Evolutionary conservation across 306 rosid genomes (phyloP), one percentile per base, ranked within the genome.

Genomic region (Dalbergia cochinchinensis): DNA sequence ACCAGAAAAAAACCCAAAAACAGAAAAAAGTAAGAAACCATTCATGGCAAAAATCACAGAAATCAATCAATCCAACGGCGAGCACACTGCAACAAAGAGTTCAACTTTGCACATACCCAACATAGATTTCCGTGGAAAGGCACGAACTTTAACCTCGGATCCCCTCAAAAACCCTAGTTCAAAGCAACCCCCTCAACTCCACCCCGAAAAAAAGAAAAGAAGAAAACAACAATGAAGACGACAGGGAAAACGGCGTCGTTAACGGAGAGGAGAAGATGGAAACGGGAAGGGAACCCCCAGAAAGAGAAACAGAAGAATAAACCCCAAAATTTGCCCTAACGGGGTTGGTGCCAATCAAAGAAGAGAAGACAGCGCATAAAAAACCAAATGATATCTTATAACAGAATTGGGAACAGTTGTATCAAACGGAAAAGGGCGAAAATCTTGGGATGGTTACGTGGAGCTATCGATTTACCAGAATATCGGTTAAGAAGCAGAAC

Each of bases 361-460:
- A 15, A 68, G 71, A 45, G 71, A 84, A 39, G 67, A 84, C 75
- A 71, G 51, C 71, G 50, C 39, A 33, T 34, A 54, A 15, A 54
- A 15, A 18, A 3, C 3, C 4, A 54, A 54, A 54, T 18, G 22
- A 54, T n/a, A n/a, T 54, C 18, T 26, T 16, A 11, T 3, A 58
- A 39, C 76, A 53, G 50, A 77, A 77, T 61, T 65, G 83, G 69
- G 10, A 33, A 74, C 22, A 75, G 65, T 4, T 34, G 37, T 65
- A 65, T 35, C 53, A 31, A 69, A 70, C 61, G 65, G 48, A 47
- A 22, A 54, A 73, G 60, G 11, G 72, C 78, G 55, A 71, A 78
- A 83, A 85, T 53, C 75, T 87, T 80, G 77, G 74, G 16, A 54
- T 76, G 86, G 84, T 88, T 83, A 82, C 94, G 97, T 90, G 91